Percentiles rank a stretch among this genome's conserved stretches.
These are phyloP conservation scores for Pseudocercospora eumusae DNA, from an alignment of 2,329 filamentous ascomycete genomes.

Conservation along the genomic window DNA sequence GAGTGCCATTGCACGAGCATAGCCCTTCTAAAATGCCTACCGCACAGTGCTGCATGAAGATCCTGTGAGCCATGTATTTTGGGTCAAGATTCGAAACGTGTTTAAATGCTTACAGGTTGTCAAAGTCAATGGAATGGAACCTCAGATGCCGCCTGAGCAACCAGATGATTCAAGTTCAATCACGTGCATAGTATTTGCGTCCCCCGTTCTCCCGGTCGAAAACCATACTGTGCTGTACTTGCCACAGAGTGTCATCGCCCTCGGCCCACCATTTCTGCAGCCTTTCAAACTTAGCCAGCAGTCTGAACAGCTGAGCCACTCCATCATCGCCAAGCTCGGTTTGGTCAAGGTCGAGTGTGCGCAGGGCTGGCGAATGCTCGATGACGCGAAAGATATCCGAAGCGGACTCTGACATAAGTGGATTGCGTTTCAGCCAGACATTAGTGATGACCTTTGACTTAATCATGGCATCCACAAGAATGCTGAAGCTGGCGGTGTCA, in stretches of 20 bases:
- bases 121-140: no score
- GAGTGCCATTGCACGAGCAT: no score
- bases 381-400: slow-evolving; percentile 50
- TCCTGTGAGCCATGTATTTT: no score
- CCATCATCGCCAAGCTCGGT: slow-evolving; percentile 54
- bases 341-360: slow-evolving; percentile 57
- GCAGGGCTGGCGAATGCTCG: slow-evolving; percentile 46
- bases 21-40: no score
- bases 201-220: neutral
- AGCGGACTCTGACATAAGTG: slow-evolving; percentile 47
- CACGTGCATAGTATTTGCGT: no score
- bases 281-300: slow-evolving; percentile 24
- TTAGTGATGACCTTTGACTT: slow-evolving; percentile 50
- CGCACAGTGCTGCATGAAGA: no score
- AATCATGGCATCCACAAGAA: slow-evolving; percentile 51
- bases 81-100: no score
- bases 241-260: slow-evolving; percentile 24
- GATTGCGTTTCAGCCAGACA: slow-evolving; percentile 59
- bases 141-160: no score
- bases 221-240: slow-evolving; percentile 13
- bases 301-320: slow-evolving; percentile 48
- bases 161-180: no score
- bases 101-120: no score
- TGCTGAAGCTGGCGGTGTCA: slow-evolving; percentile 45
- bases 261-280: slow-evolving; percentile 39